Conservation (phyloP, 441 rosid genomes). For the Bruguiera hainesii region DNA sequence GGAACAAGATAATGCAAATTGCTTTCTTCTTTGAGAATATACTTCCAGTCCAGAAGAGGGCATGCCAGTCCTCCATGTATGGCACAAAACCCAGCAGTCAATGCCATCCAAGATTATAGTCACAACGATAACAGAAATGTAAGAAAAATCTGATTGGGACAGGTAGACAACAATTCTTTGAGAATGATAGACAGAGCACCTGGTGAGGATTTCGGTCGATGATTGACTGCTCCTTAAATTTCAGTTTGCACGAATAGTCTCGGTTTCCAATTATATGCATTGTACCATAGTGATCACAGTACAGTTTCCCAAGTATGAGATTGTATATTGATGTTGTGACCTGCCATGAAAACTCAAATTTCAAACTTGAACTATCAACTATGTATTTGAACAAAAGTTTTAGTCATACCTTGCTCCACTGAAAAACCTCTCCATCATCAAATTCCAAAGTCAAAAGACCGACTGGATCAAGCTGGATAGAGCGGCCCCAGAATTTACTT, state of each 20-base stretch:
- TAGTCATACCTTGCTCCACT: slow-evolving; percentile 72
- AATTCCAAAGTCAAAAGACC: slow-evolving; percentile 72
- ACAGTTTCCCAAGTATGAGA: slow-evolving; percentile 78
- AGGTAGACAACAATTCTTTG: background rate
- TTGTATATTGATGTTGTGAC: slow-evolving; percentile 90
- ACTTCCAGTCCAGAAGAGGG: no score
- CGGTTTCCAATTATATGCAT: slow-evolving; percentile 70
- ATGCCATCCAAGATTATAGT: no score
- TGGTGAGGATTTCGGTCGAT: slow-evolving; percentile 90
- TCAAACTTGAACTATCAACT: background rate
- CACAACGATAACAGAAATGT: background rate
- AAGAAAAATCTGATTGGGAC: background rate
- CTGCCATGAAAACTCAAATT: slow-evolving; percentile 31
- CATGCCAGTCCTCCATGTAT: no score
- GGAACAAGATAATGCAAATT: no score
- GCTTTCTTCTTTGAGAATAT: no score
- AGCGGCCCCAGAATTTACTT: slow-evolving; percentile 95
- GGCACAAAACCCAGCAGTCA: no score
- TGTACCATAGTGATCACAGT: slow-evolving; percentile 89
- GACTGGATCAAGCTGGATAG: slow-evolving; percentile 86
- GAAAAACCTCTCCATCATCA: slow-evolving; percentile 77
- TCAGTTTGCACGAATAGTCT: slow-evolving; percentile 72
- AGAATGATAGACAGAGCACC: slow-evolving; percentile 31
- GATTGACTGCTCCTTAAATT: slow-evolving; percentile 86
- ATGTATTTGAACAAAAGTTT: no score